Evolutionary conservation across 1,139 yeast species (phyloP).

Genomic region (Suhomyces bribrorum): DNA sequence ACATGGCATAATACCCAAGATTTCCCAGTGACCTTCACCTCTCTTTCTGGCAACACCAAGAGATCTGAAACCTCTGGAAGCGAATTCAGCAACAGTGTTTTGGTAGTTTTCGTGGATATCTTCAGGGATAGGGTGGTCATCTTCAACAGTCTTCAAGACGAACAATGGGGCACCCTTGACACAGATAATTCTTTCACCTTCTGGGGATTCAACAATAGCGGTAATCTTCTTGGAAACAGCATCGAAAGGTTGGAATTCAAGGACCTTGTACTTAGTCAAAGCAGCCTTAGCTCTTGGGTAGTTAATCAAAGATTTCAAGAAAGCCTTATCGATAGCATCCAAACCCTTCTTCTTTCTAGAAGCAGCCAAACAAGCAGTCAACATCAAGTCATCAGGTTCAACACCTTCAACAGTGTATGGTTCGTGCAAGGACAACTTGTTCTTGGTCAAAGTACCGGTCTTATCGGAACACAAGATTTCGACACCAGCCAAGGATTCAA

Average conservation of each 20-base stretch:
- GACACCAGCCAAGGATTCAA: conserved; percentile 98
- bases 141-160: conserved; percentile 93
- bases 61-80: conserved; percentile 98
- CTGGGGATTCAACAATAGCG: conserved; percentile 92
- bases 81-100: conserved; percentile 96
- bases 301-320: conserved; percentile 81
- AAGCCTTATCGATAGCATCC: conserved; percentile 97
- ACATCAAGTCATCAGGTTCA: conserved; percentile 94
- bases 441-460: conserved; percentile 99
- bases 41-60: conserved; percentile 99
- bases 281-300: conserved; percentile 96
- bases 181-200: conserved; percentile 94
- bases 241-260: conserved; percentile 96
- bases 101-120: conserved; percentile 93
- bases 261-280: conserved; percentile 90
- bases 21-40: conserved; percentile 99
- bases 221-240: conserved; percentile 97
- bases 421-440: conserved; percentile 93
- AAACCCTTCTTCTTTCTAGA: conserved; percentile 98
- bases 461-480: conserved; percentile 98
- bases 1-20: conserved; percentile 97
- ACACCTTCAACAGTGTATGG: conserved; percentile 99
- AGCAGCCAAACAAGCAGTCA: conserved; percentile 98
- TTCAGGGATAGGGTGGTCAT: conserved; percentile 95
- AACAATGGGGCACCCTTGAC: conserved; percentile 98